Percentiles rank a stretch among this genome's conserved stretches.
phyloP scores from a whole-genome alignment of 169 alveolate genomes.

The Theileria parva region DNA sequence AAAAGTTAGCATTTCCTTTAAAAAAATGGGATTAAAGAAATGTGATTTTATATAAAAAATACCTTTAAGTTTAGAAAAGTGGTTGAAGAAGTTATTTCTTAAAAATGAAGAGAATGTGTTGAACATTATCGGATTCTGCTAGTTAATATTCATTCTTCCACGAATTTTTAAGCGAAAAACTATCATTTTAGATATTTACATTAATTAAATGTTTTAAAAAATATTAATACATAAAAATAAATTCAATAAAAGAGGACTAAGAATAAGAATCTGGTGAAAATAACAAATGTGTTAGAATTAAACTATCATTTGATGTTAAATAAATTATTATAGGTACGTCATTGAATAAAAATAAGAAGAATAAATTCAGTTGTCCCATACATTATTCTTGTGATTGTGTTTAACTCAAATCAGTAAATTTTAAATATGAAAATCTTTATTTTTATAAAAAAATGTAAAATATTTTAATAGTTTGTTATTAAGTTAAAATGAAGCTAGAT shows the following conservation, averaged over 20 bases:
- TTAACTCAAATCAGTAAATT: background rate
- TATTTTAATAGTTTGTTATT: background rate
- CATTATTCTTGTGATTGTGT: background rate
- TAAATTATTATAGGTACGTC: background rate
- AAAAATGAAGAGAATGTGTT: background rate
- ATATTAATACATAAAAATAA: background rate
- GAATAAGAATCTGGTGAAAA: background rate
- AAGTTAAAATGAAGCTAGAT: slow-evolving; percentile 52
- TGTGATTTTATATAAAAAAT: too few relatives aligned
- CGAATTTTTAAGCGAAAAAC: background rate
- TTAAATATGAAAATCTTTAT: slow-evolving; percentile 5
- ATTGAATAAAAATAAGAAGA: background rate
- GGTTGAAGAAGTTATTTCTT: background rate
- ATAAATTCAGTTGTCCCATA: background rate
- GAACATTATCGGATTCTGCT: background rate
- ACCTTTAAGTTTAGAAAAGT: background rate
- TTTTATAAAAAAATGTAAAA: background rate
- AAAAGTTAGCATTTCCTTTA: background rate
- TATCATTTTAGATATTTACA: background rate
- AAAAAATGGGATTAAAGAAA: background rate
- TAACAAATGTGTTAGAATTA: background rate
- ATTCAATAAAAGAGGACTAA: background rate
- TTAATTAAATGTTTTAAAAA: background rate
- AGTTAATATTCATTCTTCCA: background rate
- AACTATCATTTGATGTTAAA: background rate